Base-by-base conservation (phyloP, 139 green algal genomes). In the Zygnema circumcarinatum region DNA sequence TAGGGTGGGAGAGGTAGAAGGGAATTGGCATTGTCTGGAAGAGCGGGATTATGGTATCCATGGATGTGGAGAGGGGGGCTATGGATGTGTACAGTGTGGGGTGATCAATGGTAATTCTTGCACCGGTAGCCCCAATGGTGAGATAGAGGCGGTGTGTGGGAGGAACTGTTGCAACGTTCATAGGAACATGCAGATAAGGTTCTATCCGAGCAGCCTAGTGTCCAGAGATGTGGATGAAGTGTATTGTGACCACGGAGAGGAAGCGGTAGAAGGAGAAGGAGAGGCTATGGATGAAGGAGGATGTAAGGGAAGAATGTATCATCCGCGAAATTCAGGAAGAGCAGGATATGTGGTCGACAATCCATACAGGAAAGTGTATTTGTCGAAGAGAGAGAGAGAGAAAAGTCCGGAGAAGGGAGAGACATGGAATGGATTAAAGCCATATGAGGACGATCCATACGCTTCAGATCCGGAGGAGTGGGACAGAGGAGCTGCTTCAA, bases 281-380 rank as follows among this genome's bases (percentile, higher is more conserved):
- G 21, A n/a, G 56, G 32, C 83, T 67, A 38, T 90, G 68, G 11
- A 76, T 74, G 80, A 52, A 88, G 29, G 78, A 76, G 76, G 84
- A 90, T 39, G 25, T 38, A 25, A 38, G 79, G 47, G 47, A 62
- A 62, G 47, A 7, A 25, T 7, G 47, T 62, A 16, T 62, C 47
- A 62, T 62, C n/a, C n/a, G n/a, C n/a, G n/a, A n/a, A n/a, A n/a
- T 62, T 62, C 47, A 7, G 47, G 47, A 62, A 62, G 16, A 62
- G 7, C 47, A 7, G 47, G 47, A 7, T 7, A 62, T 62, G 16
- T n/a, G 47, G 16, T 62, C 47, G 7, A 16, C 47, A 62, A 16
- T 62, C 47, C 47, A 16, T 62, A 62, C 47, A 62, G 47, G 7
- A 16, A 62, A 7, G 7, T 7, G 47, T 7, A 62, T 16, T 16